Percentiles rank a stretch among this genome's conserved stretches.
These are phyloP conservation scores for Candida michaelii DNA, from an alignment of 805 yeast genomes.

Conservation along the genomic window DNA sequence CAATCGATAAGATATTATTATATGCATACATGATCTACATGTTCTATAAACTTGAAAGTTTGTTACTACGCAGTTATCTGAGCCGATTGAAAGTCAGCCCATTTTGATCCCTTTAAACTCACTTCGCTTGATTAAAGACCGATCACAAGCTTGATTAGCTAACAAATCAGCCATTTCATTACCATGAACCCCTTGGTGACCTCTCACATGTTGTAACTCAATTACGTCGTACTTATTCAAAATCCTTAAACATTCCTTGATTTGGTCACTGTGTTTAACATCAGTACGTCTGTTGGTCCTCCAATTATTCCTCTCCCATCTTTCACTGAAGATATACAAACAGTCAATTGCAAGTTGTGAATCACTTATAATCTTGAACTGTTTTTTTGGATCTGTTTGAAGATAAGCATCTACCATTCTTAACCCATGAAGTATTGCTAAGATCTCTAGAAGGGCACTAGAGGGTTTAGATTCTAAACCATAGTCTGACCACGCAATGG, in stretches of 20 bases:
- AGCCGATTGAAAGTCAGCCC: too few relatives aligned
- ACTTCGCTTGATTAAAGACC: neutral
- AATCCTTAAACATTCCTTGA: constrained; percentile 36
- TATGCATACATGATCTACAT: too few relatives aligned
- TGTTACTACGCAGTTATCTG: too few relatives aligned
- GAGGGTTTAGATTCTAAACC: constrained; percentile 46
- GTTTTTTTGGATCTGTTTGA: neutral
- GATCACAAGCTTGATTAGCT: constrained; percentile 62
- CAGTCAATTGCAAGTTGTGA: constrained; percentile 64
- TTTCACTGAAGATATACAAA: constrained; percentile 53
- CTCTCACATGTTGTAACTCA: constrained; percentile 60
- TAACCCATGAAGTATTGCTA: constrained; percentile 63
- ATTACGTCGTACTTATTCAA: constrained; percentile 23
- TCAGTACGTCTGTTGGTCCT: constrained; percentile 19
- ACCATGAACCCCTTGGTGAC: constrained; percentile 69
- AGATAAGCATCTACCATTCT: constrained; percentile 1
- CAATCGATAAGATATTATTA: too few relatives aligned
- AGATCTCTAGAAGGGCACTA: constrained; percentile 78
- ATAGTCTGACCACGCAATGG: constrained; percentile 18
- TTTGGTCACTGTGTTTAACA: constrained; percentile 30
- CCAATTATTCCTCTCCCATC: constrained; percentile 63
- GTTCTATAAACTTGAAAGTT: too few relatives aligned
- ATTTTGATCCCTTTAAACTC: too few relatives aligned
- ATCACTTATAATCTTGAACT: constrained; percentile 56
- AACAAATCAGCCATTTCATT: constrained; percentile 75